Evolutionary conservation across 2,329 filamentous ascomycete genomes (phyloP).

Genomic region (Hypoxylon sp.): DNA sequence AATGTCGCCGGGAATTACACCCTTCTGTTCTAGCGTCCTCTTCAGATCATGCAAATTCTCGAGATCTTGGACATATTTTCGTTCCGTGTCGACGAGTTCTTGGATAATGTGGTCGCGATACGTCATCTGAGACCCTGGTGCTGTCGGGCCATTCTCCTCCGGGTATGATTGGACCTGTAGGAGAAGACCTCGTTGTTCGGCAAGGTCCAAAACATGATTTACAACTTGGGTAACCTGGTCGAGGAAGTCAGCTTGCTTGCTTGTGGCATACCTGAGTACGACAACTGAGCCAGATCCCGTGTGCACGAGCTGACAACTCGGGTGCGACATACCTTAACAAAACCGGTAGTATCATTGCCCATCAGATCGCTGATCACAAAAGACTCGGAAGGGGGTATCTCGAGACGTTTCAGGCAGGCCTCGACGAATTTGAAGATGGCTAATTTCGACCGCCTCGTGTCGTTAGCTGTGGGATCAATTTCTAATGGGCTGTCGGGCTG

Average conservation of each 20-base stretch:
- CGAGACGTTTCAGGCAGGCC: conserved; percentile 86
- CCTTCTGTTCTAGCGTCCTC: conserved; percentile 88
- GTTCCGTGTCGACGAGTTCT: conserved; percentile 93
- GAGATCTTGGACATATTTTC: conserved; percentile 97
- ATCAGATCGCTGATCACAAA: conserved; percentile 94
- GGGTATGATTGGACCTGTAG: conserved; percentile 71
- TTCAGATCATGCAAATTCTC: conserved; percentile 95
- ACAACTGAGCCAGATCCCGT: conserved; percentile 13
- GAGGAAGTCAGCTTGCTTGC: conserved; percentile 30
- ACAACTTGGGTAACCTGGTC: conserved; percentile 87
- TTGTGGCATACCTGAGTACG: background rate
- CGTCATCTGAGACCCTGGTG: conserved; percentile 76
- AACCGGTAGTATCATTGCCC: conserved; percentile 94
- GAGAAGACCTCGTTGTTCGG: conserved; percentile 83
- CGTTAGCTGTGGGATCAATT: conserved; percentile 74
- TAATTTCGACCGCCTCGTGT: conserved; percentile 85
- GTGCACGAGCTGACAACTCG: conserved; percentile 2
- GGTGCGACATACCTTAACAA: conserved; percentile 81
- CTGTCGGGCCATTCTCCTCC: conserved; percentile 66
- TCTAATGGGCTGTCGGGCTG: conserved; percentile 77
- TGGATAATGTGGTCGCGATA: conserved; percentile 89
- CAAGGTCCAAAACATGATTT: conserved; percentile 89
- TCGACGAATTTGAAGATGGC: conserved; percentile 94
- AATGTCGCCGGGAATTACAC: conserved; percentile 87
- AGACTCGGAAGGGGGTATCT: conserved; percentile 83